Percentiles rank a stretch among this genome's conserved stretches.
Conservation (phyloP, 2,329 filamentous ascomycete species). For the Sarocladium brachiariae region DNA sequence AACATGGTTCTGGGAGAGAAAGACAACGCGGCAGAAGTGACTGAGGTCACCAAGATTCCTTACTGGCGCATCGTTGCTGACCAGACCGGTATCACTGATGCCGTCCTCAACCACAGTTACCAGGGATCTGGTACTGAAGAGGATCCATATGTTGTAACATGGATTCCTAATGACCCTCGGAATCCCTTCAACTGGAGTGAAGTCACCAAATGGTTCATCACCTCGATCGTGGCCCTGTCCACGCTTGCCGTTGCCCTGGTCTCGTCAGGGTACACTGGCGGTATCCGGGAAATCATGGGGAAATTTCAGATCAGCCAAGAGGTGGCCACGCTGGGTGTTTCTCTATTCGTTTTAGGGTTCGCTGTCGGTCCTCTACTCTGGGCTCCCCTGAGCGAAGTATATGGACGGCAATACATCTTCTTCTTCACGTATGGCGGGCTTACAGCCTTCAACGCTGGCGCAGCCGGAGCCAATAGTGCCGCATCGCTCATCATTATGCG, state of each 20-base stretch:
- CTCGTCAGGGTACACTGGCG: constrained; percentile 54
- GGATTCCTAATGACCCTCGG: constrained; percentile 55
- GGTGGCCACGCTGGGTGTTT: constrained; percentile 64
- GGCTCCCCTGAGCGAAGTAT: constrained; percentile 14
- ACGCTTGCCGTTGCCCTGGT: constrained; percentile 59
- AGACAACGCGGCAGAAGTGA: neutral
- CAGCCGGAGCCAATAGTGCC: constrained; percentile 49
- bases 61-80: constrained; percentile 20
- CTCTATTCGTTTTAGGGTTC: constrained; percentile 52
- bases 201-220: constrained; percentile 56
- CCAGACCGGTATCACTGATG: constrained; percentile 43
- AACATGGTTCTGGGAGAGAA: neutral
- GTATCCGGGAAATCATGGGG: constrained; percentile 51
- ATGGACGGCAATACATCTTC: constrained; percentile 48
- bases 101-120: constrained; percentile 44
- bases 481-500: constrained; percentile 51
- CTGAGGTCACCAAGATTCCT: neutral
- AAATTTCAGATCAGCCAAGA: constrained; percentile 62
- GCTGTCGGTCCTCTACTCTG: constrained; percentile 15
- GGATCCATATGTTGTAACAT: constrained; percentile 57
- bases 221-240: constrained; percentile 50
- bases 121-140: constrained; percentile 53
- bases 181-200: constrained; percentile 54
- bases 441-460: constrained; percentile 54
- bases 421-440: constrained; percentile 48